Evolutionary conservation across 495 filamentous ascomycete genomes (phyloP), one percentile per base, ranked within the genome.

Genomic region (Clohesyomyces aquaticus): DNA sequence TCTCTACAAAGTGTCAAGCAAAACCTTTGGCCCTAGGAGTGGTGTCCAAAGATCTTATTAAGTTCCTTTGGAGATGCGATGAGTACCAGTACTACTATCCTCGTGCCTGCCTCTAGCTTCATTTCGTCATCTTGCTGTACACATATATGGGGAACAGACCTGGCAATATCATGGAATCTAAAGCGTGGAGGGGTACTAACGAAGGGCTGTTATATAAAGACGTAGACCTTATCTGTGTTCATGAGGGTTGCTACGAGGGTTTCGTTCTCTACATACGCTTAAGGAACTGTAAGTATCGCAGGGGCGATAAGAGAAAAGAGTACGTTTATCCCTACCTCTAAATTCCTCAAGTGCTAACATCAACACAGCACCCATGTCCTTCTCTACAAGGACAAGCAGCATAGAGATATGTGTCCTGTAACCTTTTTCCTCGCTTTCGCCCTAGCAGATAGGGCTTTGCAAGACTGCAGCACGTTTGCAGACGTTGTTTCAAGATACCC

Each of bases 181-280:
- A 21, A 19, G 18, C 14, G 8, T 56, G 53, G 53, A 22, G 14
- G 45, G 27, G 19, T 4, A 41, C 8, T n/a, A 56, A 56, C 45
- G 53, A 56, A 45, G 53, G 28, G 14, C 6, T 56, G 10, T 22
- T 19, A 8, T 56, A 56, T 25, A 56, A 43, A 43, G 53, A 56
- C 22, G 18, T 41, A 9, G 19, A 53, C 8, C 49, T 53, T 23
- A 23, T 53, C 27, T 22, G 49, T 18, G 49, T 53, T 38, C 32
- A 38, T 14, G 14, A 6, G 9, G 6, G 18, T 19, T 48, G 6
- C n/a, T 48, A 8, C 45, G 9, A 9, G 22, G 45, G 22, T 9
- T 48, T 48, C n/a, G n/a, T 18, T 19, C 45, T 48, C 45, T 18
- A 19, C 45, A 9, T 48, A 19, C 45, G 45, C n/a, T 23, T 48